Percentiles rank a stretch among this genome's conserved stretches.
phyloP scores from a whole-genome alignment of 108 stramenopile species.

The Pseudonitzschia delicatissima region DNA sequence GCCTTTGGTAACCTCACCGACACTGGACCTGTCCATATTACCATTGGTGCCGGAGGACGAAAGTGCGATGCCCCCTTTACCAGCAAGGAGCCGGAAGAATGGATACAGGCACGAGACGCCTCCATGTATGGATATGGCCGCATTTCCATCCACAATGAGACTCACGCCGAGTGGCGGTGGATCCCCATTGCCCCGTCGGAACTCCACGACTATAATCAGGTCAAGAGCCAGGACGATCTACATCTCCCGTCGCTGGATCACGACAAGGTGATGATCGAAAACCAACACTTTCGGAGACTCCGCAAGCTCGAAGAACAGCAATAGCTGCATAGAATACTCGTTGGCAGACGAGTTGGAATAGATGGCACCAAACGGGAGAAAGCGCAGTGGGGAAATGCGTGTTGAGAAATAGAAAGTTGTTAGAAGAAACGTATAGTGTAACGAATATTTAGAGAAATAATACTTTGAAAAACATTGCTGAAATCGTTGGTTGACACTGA shows the following conservation, averaged over 20 bases:
- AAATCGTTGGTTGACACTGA: no score
- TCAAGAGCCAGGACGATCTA: slow-evolving; percentile 23
- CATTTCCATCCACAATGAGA: slow-evolving; percentile 61
- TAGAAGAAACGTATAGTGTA: neutral
- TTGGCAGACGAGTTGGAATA: neutral
- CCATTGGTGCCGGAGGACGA: slow-evolving; percentile 92
- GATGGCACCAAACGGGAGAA: neutral
- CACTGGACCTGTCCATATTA: slow-evolving; percentile 79
- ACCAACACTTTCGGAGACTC: slow-evolving; percentile 22
- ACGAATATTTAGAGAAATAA: neutral
- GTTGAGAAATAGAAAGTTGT: neutral
- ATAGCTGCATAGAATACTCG: neutral
- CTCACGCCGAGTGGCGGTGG: slow-evolving; percentile 77
- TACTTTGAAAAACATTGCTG: neutral
- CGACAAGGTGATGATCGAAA: slow-evolving; percentile 29
- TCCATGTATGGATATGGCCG: slow-evolving; percentile 85
- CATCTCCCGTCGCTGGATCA: slow-evolving; percentile 28
- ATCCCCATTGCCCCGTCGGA: slow-evolving; percentile 38
- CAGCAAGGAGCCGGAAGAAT: slow-evolving; percentile 63
- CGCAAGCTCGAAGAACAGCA: neutral
- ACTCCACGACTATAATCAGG: slow-evolving; percentile 34
- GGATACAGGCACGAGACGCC: slow-evolving; percentile 81
- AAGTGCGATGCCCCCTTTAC: slow-evolving; percentile 72
- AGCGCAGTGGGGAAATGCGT: neutral
- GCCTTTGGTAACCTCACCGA: slow-evolving; percentile 32